These are phyloP conservation scores for Basipetospora sp. DNA, from an alignment of 2,329 filamentous ascomycete species.

Conservation along the genomic window DNA sequence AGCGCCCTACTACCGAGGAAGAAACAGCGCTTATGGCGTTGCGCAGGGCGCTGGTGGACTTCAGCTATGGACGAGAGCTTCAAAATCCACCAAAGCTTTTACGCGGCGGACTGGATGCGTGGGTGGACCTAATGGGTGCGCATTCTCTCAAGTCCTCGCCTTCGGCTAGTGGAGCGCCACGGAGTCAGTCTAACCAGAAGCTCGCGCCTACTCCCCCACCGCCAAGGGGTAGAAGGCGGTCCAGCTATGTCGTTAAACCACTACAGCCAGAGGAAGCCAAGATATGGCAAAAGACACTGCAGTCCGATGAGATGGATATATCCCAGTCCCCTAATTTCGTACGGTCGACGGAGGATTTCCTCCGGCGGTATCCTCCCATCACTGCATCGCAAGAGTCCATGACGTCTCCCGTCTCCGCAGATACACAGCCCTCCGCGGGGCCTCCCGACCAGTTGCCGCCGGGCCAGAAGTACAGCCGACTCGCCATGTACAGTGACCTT, in stretches of 20 bases:
- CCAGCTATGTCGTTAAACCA: slow-evolving; percentile 43
- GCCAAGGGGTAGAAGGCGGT: slow-evolving; percentile 16
- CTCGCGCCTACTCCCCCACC: background rate
- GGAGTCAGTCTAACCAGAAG: background rate
- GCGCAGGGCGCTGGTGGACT: slow-evolving; percentile 66
- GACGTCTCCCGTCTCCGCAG: slow-evolving; percentile 24
- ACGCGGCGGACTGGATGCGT: slow-evolving; percentile 69
- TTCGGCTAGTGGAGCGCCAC: background rate
- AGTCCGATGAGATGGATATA: slow-evolving; percentile 42
- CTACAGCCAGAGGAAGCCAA: slow-evolving; percentile 69
- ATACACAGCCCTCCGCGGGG: slow-evolving; percentile 13
- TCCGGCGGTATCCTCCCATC: slow-evolving; percentile 65
- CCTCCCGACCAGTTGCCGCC: too few relatives aligned
- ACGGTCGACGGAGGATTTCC: slow-evolving; percentile 67
- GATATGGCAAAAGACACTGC: slow-evolving; percentile 64
- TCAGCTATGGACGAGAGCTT: slow-evolving; percentile 65
- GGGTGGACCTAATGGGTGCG: slow-evolving; percentile 67
- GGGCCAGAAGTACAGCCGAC: background rate
- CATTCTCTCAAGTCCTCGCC: slow-evolving; percentile 32
- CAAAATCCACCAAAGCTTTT: slow-evolving; percentile 63
- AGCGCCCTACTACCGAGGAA: slow-evolving; percentile 1
- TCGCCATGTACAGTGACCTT: slow-evolving; percentile 16
- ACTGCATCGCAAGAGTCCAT: slow-evolving; percentile 47
- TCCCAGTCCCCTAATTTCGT: slow-evolving; percentile 41
- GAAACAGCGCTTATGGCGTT: slow-evolving; percentile 32